Evolutionary conservation across 108 stramenopile species (phyloP), one percentile per base, ranked within the genome.

Genomic region (Epipyxis sp.): DNA sequence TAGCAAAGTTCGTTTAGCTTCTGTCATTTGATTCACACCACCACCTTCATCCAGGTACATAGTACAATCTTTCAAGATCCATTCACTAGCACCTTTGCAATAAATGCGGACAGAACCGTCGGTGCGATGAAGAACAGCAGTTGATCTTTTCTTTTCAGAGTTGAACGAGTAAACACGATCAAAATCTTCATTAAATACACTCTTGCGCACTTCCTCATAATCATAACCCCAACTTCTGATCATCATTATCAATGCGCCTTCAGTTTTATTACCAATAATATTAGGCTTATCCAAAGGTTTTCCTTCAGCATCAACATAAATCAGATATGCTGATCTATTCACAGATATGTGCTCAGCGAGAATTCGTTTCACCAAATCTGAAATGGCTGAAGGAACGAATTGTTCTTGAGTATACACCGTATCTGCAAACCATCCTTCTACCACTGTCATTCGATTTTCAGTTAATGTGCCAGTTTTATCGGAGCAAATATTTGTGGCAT

Each of bases 401-500:
- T 74, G 42, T 27, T 46, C 50, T 42, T 54, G 44, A 32, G 16
- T 32, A 32, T 35, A 6, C 25, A 54, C 25, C n/a, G 3, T 57
- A 32, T 74, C 71, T 27, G 32, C 71, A 32, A 74, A 74, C 27
- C 37, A 74, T 16, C 71, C 58, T 59, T 77, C 57, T n/a, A 89
- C 91, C 25, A 90, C 95, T n/a, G 98, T 95, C 98, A 97, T 97
- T 83, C 93, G 90, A 87, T 97, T 97, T 54, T 94, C 93, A 0
- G 98, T 99, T 1, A 99, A 84, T 16, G 98, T 99, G 40, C 98
- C 98, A 1, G 98, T 99, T 83, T 99, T 98, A 88, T 99, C 98
- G 20, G 92, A 91, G 82, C 94, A 95, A 76, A 98, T 94, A 65
- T 94, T 93, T 50, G 89, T 87, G 2, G 92, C 94, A 78, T 91